These are phyloP conservation scores for Rhizoclosmatium sp. DNA, from an alignment of 192 early-diverging fungal species.

Conservation along the genomic window DNA sequence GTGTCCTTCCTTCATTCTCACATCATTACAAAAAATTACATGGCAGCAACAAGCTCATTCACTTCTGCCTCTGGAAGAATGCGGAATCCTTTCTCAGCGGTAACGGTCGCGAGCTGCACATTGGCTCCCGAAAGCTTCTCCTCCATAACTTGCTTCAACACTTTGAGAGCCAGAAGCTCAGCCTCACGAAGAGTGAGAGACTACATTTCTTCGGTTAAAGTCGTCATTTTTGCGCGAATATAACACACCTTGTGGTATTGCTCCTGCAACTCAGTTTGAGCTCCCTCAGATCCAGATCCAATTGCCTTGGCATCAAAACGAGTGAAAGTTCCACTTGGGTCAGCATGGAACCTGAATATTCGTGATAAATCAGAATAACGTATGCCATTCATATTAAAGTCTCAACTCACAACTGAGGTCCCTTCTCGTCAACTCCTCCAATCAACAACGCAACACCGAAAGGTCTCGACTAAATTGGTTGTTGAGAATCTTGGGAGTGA, in stretches of 20 bases:
- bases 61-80: conserved; percentile 85
- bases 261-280: conserved; percentile 96
- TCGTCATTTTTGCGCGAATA: neutral
- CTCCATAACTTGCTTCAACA: conserved; percentile 99
- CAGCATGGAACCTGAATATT: conserved; percentile 80
- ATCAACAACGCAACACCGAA: conserved; percentile 99
- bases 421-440: conserved; percentile 96
- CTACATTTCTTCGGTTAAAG: conserved; percentile 40
- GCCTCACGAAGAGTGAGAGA: conserved; percentile 88
- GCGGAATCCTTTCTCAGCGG: conserved; percentile 76
- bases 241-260: conserved; percentile 84
- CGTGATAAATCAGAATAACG: conserved; percentile 3
- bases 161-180: conserved; percentile 88
- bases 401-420: conserved; percentile 88
- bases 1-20: neutral
- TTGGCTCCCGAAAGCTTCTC: conserved; percentile 97
- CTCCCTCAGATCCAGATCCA: conserved; percentile 98
- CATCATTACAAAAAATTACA: neutral
- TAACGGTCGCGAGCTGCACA: conserved; percentile 93
- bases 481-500: neutral
- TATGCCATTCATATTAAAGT: neutral
- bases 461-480: conserved; percentile 79
- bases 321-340: conserved; percentile 98
- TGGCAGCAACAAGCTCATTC: conserved; percentile 51
- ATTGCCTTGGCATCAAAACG: conserved; percentile 98